phyloP scores from a whole-genome alignment of 805 yeast species.

The Ogataea chonburiensis region DNA sequence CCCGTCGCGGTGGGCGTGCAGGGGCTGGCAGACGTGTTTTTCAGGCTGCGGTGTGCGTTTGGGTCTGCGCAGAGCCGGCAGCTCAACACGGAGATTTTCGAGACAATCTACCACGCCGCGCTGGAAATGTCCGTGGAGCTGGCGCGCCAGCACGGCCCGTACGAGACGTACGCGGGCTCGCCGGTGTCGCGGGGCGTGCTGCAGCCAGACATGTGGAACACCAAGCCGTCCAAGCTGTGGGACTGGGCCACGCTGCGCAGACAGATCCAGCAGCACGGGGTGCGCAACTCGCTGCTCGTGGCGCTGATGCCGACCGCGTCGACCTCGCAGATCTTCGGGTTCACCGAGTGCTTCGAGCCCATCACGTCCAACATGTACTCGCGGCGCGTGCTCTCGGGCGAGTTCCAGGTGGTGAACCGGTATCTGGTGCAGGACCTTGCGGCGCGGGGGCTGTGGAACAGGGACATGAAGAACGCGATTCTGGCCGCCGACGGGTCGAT shows the following conservation, averaged over 20 bases:
- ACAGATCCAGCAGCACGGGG: constrained; percentile 59
- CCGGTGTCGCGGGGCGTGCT: constrained; percentile 85
- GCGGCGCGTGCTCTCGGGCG: constrained; percentile 90
- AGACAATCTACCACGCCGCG: constrained; percentile 93
- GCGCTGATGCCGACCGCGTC: constrained; percentile 99
- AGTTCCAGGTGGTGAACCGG: constrained; percentile 88
- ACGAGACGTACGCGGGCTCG: constrained; percentile 74
- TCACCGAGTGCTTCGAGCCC: constrained; percentile 95
- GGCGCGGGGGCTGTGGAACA: constrained; percentile 80
- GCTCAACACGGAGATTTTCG: constrained; percentile 83
- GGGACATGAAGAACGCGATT: constrained; percentile 72
- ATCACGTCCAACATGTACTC: constrained; percentile 89
- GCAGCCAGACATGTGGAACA: constrained; percentile 87
- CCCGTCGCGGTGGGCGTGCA: constrained; percentile 99
- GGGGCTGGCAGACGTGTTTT: constrained; percentile 89
- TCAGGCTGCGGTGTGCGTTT: constrained; percentile 78
- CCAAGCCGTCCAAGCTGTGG: constrained; percentile 74
- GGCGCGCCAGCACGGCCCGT: constrained; percentile 67
- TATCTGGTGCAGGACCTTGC: constrained; percentile 80
- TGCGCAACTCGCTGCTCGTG: constrained; percentile 82
- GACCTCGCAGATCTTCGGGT: constrained; percentile 92
- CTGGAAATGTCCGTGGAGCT: constrained; percentile 83
- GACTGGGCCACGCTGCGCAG: constrained; percentile 79
- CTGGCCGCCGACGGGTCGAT: constrained; percentile 82
- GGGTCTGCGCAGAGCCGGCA: constrained; percentile 76